Evolutionary conservation across 768 basidiomycete genomes (phyloP), one percentile per base, ranked within the genome.

Genomic region (Dentipellis fragilis): DNA sequence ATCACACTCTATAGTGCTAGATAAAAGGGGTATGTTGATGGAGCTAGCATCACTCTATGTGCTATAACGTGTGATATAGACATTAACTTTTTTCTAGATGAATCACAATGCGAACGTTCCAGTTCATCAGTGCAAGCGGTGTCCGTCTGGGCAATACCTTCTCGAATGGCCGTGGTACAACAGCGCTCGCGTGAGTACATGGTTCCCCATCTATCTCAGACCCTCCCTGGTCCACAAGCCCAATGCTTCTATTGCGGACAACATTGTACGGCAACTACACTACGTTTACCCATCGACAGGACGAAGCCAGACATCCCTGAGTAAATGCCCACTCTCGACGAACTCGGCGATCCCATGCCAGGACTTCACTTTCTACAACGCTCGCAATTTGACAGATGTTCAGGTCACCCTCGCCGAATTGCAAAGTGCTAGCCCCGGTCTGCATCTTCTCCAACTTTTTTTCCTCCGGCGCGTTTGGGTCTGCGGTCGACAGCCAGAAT

Each of bases 131-230:
- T 50, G 87, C 83, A 3, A 83, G 76, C 56, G 96, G 95, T 4
- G 66, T 97, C 49, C 83, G 96, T 47, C 73, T 99, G 29, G 94
- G 93, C 23, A 98, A 99, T 71, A 94, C 93, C 8, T 90, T 95
- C 69, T 76, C 84, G 59, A 70, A 75, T 51, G 80, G 84, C 52
- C 84, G 88, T 62, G 87, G 93, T 42, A 95, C 95, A 1, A 89
- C 82, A n/a, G 78, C 75, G 4, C 98, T 99, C 71, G 87, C 80
- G 94, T 94, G 68, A 54, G 81, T 65, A 29, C 39, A 46, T 49
- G 8, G 7, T 57, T 7, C 40, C 49, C 36, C 37, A 55, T 47
- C 51, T 23, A 39, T 34, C 49, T 57, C 34, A 54, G 23, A n/a
- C 29, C 29, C 3, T 6, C 62, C 40, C 17, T 65, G 39, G 56